phyloP scores from a whole-genome alignment of 257 asterid species.

The Cinchona pubescens region DNA sequence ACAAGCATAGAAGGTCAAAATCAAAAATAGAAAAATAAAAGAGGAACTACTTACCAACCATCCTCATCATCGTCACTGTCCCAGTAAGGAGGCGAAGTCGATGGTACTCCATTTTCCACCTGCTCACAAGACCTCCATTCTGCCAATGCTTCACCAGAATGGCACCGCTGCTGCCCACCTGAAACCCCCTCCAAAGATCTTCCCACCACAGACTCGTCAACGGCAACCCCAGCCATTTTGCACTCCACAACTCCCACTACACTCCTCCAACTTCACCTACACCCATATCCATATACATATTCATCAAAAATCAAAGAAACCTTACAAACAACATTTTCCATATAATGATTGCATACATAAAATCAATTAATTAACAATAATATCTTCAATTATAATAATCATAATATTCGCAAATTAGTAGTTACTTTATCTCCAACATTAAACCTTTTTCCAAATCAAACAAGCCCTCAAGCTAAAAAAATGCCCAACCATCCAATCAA shows the following conservation, averaged over 20 bases:
- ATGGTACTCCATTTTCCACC: constrained; percentile 70
- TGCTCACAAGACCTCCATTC: constrained; percentile 85
- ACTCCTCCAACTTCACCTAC: constrained; percentile 49
- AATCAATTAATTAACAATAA: not conserved
- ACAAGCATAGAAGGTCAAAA: not conserved
- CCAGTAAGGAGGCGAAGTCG: constrained; percentile 92
- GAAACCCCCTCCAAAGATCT: constrained; percentile 58
- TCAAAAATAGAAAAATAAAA: not conserved
- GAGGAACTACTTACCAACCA: constrained; percentile 41
- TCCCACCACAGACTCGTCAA: constrained; percentile 49
- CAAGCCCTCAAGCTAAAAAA: constrained; percentile 1
- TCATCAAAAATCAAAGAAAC: not conserved
- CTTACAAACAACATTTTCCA: not conserved
- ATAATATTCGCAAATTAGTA: not conserved
- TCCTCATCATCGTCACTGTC: constrained; percentile 69
- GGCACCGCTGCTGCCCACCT: constrained; percentile 53
- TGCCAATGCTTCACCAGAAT: constrained; percentile 63
- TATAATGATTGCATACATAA: not conserved
- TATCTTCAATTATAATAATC: not conserved
- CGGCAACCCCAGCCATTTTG: constrained; percentile 57
- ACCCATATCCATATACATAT: not conserved
- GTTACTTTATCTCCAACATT: not conserved
- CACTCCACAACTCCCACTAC: constrained; percentile 51
- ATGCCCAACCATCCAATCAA: constrained; percentile 16
- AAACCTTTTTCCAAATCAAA: not conserved